These are phyloP conservation scores for Trichoderma sp. DNA, from an alignment of 2,329 filamentous ascomycete species.

Conservation along the genomic window DNA sequence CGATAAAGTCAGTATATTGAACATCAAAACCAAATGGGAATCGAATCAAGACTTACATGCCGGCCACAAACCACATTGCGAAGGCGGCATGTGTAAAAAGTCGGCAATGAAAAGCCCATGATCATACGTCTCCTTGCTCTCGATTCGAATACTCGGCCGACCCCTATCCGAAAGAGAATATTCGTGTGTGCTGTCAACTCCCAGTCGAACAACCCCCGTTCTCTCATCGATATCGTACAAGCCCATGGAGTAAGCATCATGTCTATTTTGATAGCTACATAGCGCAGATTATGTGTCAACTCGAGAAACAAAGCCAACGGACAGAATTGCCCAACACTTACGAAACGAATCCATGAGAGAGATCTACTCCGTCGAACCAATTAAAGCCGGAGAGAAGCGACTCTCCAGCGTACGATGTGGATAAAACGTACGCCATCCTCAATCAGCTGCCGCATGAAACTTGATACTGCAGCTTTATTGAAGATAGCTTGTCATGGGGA, in stretches of 20 bases:
- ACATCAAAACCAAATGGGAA: no score
- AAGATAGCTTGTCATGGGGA: neutral
- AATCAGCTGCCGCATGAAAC: conserved; percentile 4
- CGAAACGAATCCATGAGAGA: conserved; percentile 64
- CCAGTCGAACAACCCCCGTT: conserved; percentile 43
- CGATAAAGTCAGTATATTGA: neutral
- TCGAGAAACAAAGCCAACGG: neutral
- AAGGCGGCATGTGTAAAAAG: conserved; percentile 68
- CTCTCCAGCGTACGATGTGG: conserved; percentile 42
- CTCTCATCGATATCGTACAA: conserved; percentile 42
- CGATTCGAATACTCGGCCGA: conserved; percentile 62
- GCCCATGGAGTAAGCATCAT: conserved; percentile 38
- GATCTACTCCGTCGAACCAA: conserved; percentile 54
- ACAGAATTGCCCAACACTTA: conserved; percentile 42
- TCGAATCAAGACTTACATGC: conserved; percentile 50
- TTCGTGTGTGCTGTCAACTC: conserved; percentile 42
- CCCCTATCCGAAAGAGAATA: conserved; percentile 37
- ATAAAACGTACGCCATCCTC: conserved; percentile 41
- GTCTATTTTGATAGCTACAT: conserved; percentile 43
- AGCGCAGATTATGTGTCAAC: conserved; percentile 14
- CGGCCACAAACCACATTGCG: conserved; percentile 70
- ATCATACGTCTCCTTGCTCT: conserved; percentile 60
- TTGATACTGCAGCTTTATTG: neutral
- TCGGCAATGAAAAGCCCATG: conserved; percentile 70
- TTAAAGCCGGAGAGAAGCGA: conserved; percentile 47